Evolutionary conservation across 2,329 filamentous ascomycete genomes (phyloP).

Genomic region (Diplodia sapinea): DNA sequence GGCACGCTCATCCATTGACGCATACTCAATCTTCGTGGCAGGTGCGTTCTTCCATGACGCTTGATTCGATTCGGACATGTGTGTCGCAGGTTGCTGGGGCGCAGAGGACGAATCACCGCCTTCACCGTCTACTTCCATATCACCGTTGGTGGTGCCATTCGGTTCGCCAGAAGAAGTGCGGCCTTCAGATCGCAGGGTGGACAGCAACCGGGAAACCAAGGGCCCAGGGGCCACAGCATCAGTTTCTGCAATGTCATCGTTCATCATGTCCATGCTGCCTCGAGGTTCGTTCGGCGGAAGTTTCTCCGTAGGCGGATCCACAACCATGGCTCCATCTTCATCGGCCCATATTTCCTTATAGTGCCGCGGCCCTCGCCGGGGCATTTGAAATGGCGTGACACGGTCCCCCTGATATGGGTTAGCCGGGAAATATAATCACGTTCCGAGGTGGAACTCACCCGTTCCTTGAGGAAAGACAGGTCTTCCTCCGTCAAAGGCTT

Average conservation of each 20-base stretch:
- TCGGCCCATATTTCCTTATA: conserved; percentile 94
- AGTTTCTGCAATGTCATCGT: conserved; percentile 83
- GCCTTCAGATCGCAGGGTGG: conserved; percentile 79
- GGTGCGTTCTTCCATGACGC: conserved; percentile 80
- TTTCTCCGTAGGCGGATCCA: conserved; percentile 72
- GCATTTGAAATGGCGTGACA: conserved; percentile 81
- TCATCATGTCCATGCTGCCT: conserved; percentile 84
- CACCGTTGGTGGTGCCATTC: conserved; percentile 57
- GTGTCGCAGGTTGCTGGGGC: conserved; percentile 70
- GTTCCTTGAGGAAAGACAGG: conserved; percentile 87
- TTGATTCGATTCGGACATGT: conserved; percentile 76
- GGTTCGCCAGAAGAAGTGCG: conserved; percentile 60
- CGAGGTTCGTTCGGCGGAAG: conserved; percentile 80
- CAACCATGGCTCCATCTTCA: conserved; percentile 80
- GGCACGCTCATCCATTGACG: conserved; percentile 85
- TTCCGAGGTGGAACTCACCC: conserved; percentile 51
- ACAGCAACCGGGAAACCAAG: conserved; percentile 79
- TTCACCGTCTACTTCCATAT: conserved; percentile 56
- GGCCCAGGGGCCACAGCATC: conserved; percentile 90
- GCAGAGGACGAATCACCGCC: conserved; percentile 47
- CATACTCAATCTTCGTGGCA: conserved; percentile 79
- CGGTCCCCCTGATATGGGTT: conserved; percentile 68
- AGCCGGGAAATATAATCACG: background rate
- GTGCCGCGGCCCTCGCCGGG: conserved; percentile 79
- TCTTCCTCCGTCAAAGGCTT: conserved; percentile 91